Percentiles rank a stretch among this genome's conserved stretches.
Conservation (phyloP, 331 rosid species). For the Rosa hybrid region DNA sequence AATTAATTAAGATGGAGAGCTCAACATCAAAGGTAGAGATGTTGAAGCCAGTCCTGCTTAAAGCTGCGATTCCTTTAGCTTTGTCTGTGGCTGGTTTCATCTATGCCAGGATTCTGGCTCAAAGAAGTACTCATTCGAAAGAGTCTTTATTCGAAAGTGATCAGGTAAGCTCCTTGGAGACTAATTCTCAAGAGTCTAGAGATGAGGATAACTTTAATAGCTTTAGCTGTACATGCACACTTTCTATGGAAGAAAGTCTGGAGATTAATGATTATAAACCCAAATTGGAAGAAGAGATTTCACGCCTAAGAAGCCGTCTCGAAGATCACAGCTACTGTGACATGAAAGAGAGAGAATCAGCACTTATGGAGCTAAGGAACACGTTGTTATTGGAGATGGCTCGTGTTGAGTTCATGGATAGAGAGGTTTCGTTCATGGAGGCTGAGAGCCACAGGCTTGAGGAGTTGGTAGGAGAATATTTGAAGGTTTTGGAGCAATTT, state of each 20-base stretch:
- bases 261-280: conserved; percentile 11
- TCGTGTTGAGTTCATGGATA: conserved; percentile 51
- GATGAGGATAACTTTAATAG: conserved; percentile 39
- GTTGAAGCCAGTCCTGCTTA: conserved; percentile 49
- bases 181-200: conserved; percentile 19
- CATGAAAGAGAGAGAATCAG: conserved; percentile 58
- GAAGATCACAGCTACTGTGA: conserved; percentile 54
- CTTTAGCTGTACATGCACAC: conserved; percentile 19
- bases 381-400: conserved; percentile 43
- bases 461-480: conserved; percentile 35
- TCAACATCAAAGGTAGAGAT: conserved; percentile 39
- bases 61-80: conserved; percentile 67
- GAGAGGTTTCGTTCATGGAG: conserved; percentile 48
- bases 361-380: conserved; percentile 47
- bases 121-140: conserved; percentile 25
- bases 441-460: conserved; percentile 43
- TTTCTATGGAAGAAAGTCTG: conserved; percentile 16
- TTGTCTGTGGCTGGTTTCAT: conserved; percentile 56
- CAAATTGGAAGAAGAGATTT: conserved; percentile 37
- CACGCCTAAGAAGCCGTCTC: conserved; percentile 39
- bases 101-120: conserved; percentile 48
- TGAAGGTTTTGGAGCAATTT: conserved; percentile 37
- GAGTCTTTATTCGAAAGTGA: conserved; percentile 16
- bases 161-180: conserved; percentile 20
- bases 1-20: conserved; percentile 39